These are phyloP conservation scores for Naematelia encephala DNA, from an alignment of 768 basidiomycete genomes.

Conservation along the genomic window DNA sequence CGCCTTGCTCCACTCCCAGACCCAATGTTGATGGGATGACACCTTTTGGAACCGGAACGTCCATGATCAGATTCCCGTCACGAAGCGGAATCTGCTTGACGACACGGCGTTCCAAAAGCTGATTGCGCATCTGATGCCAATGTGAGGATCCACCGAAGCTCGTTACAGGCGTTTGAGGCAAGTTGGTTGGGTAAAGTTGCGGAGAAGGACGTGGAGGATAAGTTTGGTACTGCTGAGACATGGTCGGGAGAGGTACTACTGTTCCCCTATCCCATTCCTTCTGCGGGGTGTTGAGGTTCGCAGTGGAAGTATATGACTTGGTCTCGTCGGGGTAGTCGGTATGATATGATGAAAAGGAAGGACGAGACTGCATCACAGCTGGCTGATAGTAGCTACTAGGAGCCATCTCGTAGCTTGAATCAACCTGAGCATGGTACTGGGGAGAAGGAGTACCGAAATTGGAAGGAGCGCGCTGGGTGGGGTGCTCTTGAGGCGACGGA, in stretches of 20 bases:
- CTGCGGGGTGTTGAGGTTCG: conserved; percentile 25
- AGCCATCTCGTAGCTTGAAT: background rate
- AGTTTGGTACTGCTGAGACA: background rate
- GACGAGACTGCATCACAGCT: conserved; percentile 12
- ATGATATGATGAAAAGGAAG: conserved; percentile 25
- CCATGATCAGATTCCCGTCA: conserved; percentile 79
- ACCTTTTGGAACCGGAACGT: conserved; percentile 72
- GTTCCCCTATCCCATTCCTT: conserved; percentile 41
- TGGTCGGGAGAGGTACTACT: conserved; percentile 24
- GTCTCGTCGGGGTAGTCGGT: conserved; percentile 34
- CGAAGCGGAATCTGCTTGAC: conserved; percentile 67
- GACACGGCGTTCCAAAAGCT: conserved; percentile 37
- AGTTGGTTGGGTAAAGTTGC: conserved; percentile 5
- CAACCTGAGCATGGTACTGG: background rate
- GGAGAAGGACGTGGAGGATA: conserved; percentile 28
- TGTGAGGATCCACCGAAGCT: conserved; percentile 28
- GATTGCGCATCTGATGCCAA: conserved; percentile 41
- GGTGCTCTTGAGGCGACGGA: conserved; percentile 10
- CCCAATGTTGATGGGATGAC: conserved; percentile 60
- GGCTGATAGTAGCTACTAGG: conserved; percentile 5
- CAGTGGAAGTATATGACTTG: conserved; percentile 39
- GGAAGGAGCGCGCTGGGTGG: background rate
- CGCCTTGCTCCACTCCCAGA: conserved; percentile 42
- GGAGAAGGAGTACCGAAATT: background rate
- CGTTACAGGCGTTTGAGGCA: conserved; percentile 8